Base-by-base conservation (phyloP, 164 flowering plant genomes). In the Malania oleifera region DNA sequence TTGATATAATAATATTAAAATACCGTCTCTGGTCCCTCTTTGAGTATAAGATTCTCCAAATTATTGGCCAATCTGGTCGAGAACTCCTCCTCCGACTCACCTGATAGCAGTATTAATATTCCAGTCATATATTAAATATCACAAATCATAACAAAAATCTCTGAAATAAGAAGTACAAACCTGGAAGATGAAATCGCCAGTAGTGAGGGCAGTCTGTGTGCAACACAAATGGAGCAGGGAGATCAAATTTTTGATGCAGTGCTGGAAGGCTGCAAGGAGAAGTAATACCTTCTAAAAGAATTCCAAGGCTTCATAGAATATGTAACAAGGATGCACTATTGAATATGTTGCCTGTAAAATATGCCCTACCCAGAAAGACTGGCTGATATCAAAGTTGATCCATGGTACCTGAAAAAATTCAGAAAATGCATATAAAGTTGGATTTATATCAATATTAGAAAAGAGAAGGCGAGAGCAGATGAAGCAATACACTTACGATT, bases 21-120 rank as follows among this genome's bases (percentile, higher is more conserved):
- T 84, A 93, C 99, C 66, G 97, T 93, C 37, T 93, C 97, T 38
- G 99, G 97, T 60, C 97, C 97, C 69, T 93, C 99, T 74, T 93
- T 90, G 27, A 90, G 80, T 38, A 93, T 93, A 59, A 93, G 92
- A 52, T 85, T 64, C 77, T 93, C 99, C 77, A 93, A 72, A 68
- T 86, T 93, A 19, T 77, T 79, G 22, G 96, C 99, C 66, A 93
- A 72, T 74, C 99, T 84, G 41, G 97, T 86, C 5, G 99, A 73
- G 63, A 86, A 93, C 12, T 88, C 96, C 66, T 90, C 99, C 72
- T 93, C 99, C 18, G 91, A 75, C 71, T 93, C 99, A 66, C 96
- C 99, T 93, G 76, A 38, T 13, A 57, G 29, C 59, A 6, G 51
- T 12, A 56, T 31, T 48, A 29, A 8, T 25, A 65, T 62, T 35